Evolutionary conservation across 1,284 basidiomycete genomes (phyloP).

Genomic region (Irpex sp.): DNA sequence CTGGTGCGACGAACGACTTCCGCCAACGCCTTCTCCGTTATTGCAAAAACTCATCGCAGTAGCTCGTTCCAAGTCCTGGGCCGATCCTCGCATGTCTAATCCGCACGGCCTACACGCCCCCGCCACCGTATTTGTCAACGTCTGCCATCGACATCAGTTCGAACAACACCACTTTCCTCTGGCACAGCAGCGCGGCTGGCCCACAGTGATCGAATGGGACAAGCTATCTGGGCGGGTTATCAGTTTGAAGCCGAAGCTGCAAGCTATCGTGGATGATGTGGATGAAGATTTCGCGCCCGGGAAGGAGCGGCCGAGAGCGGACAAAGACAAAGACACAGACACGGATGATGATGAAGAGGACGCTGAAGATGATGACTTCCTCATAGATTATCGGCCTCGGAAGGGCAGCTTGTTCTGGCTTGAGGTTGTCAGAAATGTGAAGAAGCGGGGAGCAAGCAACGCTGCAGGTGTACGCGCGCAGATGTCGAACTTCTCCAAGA

Average conservation of each 20-base stretch:
- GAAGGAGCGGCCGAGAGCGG: conserved; percentile 19
- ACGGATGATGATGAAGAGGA: conserved; percentile 1
- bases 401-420: conserved; percentile 62
- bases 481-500: conserved; percentile 71
- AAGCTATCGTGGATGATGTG: conserved; percentile 48
- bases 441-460: conserved; percentile 58
- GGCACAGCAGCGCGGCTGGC: conserved; percentile 70
- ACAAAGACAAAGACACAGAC: conserved; percentile 11
- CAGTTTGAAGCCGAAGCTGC: conserved; percentile 41
- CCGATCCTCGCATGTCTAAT: conserved; percentile 66
- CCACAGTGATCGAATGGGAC: conserved; percentile 63
- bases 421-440: conserved; percentile 58
- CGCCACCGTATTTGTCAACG: conserved; percentile 53
- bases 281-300: conserved; percentile 29
- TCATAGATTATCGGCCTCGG: conserved; percentile 33
- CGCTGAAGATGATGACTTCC: conserved; percentile 15
- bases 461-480: conserved; percentile 66
- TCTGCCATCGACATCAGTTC: conserved; percentile 76
- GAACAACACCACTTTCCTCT: conserved; percentile 68
- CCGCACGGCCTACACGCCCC: conserved; percentile 64
- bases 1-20: conserved; percentile 71
- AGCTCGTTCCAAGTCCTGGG: conserved; percentile 47
- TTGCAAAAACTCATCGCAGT: conserved; percentile 51
- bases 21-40: conserved; percentile 54
- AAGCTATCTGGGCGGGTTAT: conserved; percentile 49